Evolutionary conservation across 2,329 filamentous ascomycete species (phyloP).

Genomic region (Coleophoma crateriformis): DNA sequence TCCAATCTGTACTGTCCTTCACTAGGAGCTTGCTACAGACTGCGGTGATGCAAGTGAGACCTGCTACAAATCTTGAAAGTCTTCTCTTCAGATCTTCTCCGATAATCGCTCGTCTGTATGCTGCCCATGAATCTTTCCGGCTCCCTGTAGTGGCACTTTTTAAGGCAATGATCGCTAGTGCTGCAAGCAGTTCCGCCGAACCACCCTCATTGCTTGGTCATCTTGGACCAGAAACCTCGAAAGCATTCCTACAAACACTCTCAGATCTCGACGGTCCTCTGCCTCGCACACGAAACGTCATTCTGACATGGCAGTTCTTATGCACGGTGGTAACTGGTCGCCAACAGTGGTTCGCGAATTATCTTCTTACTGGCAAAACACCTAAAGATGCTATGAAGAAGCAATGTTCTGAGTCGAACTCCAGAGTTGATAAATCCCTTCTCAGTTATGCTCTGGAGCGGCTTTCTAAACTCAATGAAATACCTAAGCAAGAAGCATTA

Average conservation of each 20-base stretch:
- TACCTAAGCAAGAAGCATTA: conserved; percentile 61
- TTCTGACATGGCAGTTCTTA: conserved; percentile 77
- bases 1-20: conserved; percentile 59
- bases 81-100: conserved; percentile 79
- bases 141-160: conserved; percentile 63
- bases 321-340: conserved; percentile 81
- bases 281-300: conserved; percentile 56
- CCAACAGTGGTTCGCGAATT: conserved; percentile 95
- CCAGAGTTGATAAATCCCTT: conserved; percentile 51
- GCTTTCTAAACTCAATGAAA: conserved; percentile 57
- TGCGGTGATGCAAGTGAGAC: conserved; percentile 56
- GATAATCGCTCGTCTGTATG: conserved; percentile 71
- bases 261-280: conserved; percentile 74
- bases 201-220: conserved; percentile 93
- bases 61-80: conserved; percentile 63
- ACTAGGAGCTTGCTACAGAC: conserved; percentile 66
- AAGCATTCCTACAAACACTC: conserved; percentile 75
- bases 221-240: conserved; percentile 75
- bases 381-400: conserved; percentile 68
- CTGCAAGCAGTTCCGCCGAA: conserved; percentile 61
- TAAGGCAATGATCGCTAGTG: conserved; percentile 66
- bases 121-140: conserved; percentile 60
- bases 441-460: conserved; percentile 68
- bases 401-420: conserved; percentile 38
- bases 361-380: conserved; percentile 81